Conservation (phyloP, 768 basidiomycete species). For the Podaxis mareebaensis region DNA sequence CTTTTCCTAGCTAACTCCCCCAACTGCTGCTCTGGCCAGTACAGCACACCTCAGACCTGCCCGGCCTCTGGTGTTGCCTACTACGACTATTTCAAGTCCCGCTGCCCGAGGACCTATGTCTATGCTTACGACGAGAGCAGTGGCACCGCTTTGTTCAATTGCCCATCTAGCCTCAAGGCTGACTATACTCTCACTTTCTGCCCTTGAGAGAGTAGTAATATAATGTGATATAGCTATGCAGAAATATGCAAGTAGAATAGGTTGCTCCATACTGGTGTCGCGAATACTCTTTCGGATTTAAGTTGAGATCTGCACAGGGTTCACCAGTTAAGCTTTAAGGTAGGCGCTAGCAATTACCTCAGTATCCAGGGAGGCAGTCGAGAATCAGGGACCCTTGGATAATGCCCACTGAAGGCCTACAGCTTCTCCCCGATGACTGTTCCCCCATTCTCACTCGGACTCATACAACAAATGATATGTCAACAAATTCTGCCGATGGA, state of each 20-base stretch:
- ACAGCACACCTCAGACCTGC: constrained; percentile 55
- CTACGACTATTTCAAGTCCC: constrained; percentile 43
- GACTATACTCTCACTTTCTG: constrained; percentile 55
- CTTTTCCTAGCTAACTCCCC: constrained; percentile 46
- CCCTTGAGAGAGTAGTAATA: constrained; percentile 29
- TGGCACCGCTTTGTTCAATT: constrained; percentile 55
- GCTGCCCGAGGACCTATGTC: constrained; percentile 50
- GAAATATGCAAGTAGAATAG: background rate
- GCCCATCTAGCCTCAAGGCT: constrained; percentile 37
- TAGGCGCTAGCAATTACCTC: too few relatives aligned
- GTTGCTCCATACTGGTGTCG: too few relatives aligned
- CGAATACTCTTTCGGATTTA: too few relatives aligned
- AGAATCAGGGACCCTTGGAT: too few relatives aligned
- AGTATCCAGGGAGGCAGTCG: too few relatives aligned
- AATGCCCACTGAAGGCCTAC: too few relatives aligned
- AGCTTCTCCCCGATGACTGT: too few relatives aligned
- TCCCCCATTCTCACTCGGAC: too few relatives aligned
- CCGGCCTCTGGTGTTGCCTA: constrained; percentile 44
- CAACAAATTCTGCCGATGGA: too few relatives aligned
- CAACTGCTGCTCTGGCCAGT: constrained; percentile 65
- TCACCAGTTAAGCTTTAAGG: too few relatives aligned
- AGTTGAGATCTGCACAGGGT: too few relatives aligned
- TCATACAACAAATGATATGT: too few relatives aligned
- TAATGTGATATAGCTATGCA: background rate
- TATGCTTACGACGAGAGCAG: constrained; percentile 58